phyloP scores from a whole-genome alignment of 2,329 filamentous ascomycete species.

The Trichoderma breve region DNA sequence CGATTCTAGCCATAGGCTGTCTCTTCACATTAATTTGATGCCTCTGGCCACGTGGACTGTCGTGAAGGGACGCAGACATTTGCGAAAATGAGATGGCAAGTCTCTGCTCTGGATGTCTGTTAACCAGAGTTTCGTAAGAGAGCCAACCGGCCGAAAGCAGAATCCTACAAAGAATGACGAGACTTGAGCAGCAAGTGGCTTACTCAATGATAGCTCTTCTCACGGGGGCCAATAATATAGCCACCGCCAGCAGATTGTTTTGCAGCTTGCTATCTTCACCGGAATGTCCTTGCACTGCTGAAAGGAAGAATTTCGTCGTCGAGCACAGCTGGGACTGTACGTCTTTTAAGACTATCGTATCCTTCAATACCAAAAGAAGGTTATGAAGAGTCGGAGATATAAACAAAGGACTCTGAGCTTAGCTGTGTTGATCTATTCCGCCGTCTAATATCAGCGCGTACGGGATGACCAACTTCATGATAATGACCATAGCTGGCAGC shows the following conservation, averaged over 20 bases:
- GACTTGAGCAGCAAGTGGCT: not conserved
- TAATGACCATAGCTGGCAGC: constrained; percentile 26
- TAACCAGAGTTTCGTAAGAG: not conserved
- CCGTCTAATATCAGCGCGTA: constrained; percentile 38
- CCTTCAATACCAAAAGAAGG: not conserved
- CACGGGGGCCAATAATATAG: not conserved
- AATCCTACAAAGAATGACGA: too few species aligned
- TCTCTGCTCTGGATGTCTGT: not conserved
- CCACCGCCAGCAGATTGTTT: not conserved
- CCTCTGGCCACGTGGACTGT: not conserved
- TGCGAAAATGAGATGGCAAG: too few species aligned
- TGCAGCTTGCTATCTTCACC: not conserved
- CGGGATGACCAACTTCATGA: constrained; percentile 34
- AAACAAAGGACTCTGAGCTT: constrained; percentile 44
- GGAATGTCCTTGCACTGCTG: not conserved
- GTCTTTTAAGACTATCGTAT: not conserved
- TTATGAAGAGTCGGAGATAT: constrained; percentile 38
- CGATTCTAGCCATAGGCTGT: not conserved
- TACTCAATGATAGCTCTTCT: not conserved
- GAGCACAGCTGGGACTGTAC: not conserved
- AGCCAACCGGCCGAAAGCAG: too few species aligned
- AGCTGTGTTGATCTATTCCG: constrained; percentile 33
- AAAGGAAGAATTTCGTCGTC: not conserved
- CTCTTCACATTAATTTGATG: not conserved
- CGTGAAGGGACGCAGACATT: not conserved